Evolutionary conservation across 495 filamentous ascomycete genomes (phyloP).

Genomic region (Podospora pseudopauciseta): DNA sequence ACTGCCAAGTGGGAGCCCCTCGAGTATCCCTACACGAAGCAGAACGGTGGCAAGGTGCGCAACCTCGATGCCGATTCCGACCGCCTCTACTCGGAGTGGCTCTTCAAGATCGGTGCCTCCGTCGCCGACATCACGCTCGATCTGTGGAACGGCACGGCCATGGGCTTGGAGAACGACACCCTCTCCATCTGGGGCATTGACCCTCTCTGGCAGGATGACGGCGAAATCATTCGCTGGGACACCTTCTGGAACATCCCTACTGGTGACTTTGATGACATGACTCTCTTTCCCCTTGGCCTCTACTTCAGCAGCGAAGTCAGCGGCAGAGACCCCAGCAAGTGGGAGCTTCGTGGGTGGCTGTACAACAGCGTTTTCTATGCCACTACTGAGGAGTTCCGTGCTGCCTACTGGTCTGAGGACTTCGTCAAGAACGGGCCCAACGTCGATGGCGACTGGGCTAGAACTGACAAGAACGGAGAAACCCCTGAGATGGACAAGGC

Average conservation of each 20-base stretch:
- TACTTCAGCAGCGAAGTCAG: slow-evolving; percentile 45
- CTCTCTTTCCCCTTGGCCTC: slow-evolving; percentile 43
- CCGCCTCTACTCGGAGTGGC: slow-evolving; percentile 27
- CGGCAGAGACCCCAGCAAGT: slow-evolving; percentile 43
- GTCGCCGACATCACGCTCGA: slow-evolving; percentile 30
- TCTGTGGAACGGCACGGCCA: slow-evolving; percentile 33
- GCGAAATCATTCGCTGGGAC: slow-evolving; percentile 41
- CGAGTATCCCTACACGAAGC: slow-evolving; percentile 42
- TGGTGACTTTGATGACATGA: slow-evolving; percentile 33
- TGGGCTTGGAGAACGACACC: slow-evolving; percentile 36
- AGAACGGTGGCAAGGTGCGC: slow-evolving; percentile 36
- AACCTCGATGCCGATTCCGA: slow-evolving; percentile 38
- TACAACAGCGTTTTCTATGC: slow-evolving; percentile 51
- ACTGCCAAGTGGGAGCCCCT: slow-evolving; percentile 39
- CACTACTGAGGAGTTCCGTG: slow-evolving; percentile 42
- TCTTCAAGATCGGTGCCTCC: slow-evolving; percentile 28
- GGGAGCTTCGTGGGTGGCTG: slow-evolving; percentile 47
- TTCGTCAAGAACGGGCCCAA: slow-evolving; percentile 44
- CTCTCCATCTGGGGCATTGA: slow-evolving; percentile 40
- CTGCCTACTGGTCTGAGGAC: slow-evolving; percentile 37
- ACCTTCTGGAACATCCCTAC: slow-evolving; percentile 39
- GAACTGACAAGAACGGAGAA: slow-evolving; percentile 35
- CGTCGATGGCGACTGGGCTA: slow-evolving; percentile 45
- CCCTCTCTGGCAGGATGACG: slow-evolving; percentile 42
- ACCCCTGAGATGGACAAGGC: slow-evolving; percentile 35